Conservation (phyloP, 805 yeast species). For the Isabelozyma rhagii region DNA sequence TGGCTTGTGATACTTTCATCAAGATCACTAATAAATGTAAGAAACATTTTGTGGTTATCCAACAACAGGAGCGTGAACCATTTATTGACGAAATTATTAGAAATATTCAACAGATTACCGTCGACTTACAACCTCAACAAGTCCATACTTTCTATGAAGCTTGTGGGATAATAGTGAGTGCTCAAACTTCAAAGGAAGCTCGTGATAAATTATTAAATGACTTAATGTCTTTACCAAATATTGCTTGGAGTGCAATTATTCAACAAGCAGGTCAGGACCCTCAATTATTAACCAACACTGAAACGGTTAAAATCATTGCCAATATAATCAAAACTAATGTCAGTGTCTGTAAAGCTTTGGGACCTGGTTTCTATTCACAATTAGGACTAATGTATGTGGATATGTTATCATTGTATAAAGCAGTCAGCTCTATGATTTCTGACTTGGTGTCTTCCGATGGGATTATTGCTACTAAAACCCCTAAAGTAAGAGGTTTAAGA, state of each 20-base stretch:
- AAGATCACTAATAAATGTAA: slow-evolving; percentile 94
- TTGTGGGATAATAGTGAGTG: slow-evolving; percentile 88
- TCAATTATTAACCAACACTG: slow-evolving; percentile 67
- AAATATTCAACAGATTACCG: slow-evolving; percentile 80
- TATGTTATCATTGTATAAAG: slow-evolving; percentile 84
- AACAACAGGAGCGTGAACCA: slow-evolving; percentile 82
- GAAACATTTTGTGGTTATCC: slow-evolving; percentile 87
- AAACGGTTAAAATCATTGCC: slow-evolving; percentile 88
- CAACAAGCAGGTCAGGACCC: slow-evolving; percentile 84
- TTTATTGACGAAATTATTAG: slow-evolving; percentile 87
- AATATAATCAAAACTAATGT: slow-evolving; percentile 94
- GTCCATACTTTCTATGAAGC: slow-evolving; percentile 98
- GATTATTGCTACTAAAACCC: slow-evolving; percentile 87
- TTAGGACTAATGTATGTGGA: slow-evolving; percentile 82
- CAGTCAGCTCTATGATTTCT: slow-evolving; percentile 84
- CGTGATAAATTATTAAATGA: slow-evolving; percentile 72
- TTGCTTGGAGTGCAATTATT: slow-evolving; percentile 91
- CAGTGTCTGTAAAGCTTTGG: slow-evolving; percentile 90
- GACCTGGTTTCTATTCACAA: slow-evolving; percentile 87
- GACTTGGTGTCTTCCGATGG: slow-evolving; percentile 79
- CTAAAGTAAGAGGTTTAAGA: slow-evolving; percentile 91
- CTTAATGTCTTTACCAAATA: slow-evolving; percentile 87
- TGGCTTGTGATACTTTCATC: slow-evolving; percentile 99
- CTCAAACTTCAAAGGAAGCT: slow-evolving; percentile 67
- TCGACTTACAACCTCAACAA: slow-evolving; percentile 94